Conservation (phyloP, 1,139 yeast species). For the Yarrowia galli region DNA sequence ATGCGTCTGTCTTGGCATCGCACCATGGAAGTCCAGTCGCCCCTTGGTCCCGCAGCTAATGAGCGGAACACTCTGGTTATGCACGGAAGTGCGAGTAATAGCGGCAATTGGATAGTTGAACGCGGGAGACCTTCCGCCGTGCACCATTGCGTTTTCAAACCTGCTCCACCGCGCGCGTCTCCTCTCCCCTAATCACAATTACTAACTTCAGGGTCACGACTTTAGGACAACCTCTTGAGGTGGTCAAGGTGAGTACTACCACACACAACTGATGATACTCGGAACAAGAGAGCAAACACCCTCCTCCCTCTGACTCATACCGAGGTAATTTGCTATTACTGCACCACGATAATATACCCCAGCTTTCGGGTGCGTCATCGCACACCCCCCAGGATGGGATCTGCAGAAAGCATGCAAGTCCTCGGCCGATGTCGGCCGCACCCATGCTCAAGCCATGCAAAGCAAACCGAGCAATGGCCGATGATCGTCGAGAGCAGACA, state of each 20-base stretch:
- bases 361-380: conserved; percentile 33
- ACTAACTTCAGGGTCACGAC: conserved; percentile 65
- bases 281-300: neutral
- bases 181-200: neutral
- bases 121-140: too few species aligned
- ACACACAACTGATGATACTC: neutral
- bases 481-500: neutral
- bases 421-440: conserved; percentile 31
- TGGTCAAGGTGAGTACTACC: conserved; percentile 58
- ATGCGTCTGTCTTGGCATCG: neutral
- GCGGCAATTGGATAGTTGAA: too few species aligned
- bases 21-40: neutral
- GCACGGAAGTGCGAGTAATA: neutral
- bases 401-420: conserved; percentile 15
- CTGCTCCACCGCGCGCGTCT: neutral
- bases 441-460: conserved; percentile 2
- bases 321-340: neutral
- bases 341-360: conserved; percentile 33
- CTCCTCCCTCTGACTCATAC: conserved; percentile 8
- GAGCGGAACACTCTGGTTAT: neutral
- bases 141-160: neutral
- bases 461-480: conserved; percentile 22
- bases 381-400: conserved; percentile 12
- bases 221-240: conserved; percentile 96
- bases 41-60: neutral